A percentile compares a stretch with the other conserved stretches of the same genome.
Conservation (phyloP, 2,329 filamentous ascomycete species). For the Lecanosticta acicola region DNA sequence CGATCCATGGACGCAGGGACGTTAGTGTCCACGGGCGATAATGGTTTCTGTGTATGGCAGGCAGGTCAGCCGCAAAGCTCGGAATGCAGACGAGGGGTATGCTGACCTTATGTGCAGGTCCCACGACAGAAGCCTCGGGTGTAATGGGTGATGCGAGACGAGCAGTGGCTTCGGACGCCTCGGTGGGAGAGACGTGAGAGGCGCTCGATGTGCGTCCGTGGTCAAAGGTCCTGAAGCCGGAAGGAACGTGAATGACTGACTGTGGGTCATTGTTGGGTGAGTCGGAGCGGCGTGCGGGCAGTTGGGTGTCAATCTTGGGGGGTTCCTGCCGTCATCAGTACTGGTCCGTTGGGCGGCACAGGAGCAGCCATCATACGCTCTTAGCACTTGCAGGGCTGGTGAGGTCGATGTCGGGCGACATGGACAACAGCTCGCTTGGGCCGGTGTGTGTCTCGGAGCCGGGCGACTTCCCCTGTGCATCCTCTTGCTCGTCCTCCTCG, state of each 20-base stretch:
- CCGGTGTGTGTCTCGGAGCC: slow-evolving; percentile 7
- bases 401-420: slow-evolving; percentile 32
- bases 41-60: slow-evolving; percentile 32
- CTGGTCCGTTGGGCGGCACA: neutral
- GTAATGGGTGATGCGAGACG: slow-evolving; percentile 34
- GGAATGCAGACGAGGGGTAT: neutral
- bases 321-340: slow-evolving; percentile 27
- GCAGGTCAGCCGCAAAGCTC: slow-evolving; percentile 14
- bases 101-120: slow-evolving; percentile 28
- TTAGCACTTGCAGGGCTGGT: slow-evolving; percentile 29
- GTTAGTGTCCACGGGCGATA: slow-evolving; percentile 70
- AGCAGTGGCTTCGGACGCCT: slow-evolving; percentile 22
- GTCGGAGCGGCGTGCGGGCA: slow-evolving; percentile 44
- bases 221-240: slow-evolving; percentile 73
- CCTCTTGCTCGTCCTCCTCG: slow-evolving; percentile 66
- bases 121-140: slow-evolving; percentile 29
- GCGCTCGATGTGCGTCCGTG: slow-evolving; percentile 10
- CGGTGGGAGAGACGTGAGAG: slow-evolving; percentile 14
- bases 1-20: slow-evolving; percentile 59
- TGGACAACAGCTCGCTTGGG: slow-evolving; percentile 14
- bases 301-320: slow-evolving; percentile 43
- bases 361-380: slow-evolving; percentile 23
- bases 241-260: slow-evolving; percentile 86
- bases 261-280: slow-evolving; percentile 67
- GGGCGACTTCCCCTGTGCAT: slow-evolving; percentile 36